Conservation (phyloP, 2,329 filamentous ascomycete species). For the Exophiala viscosa region DNA sequence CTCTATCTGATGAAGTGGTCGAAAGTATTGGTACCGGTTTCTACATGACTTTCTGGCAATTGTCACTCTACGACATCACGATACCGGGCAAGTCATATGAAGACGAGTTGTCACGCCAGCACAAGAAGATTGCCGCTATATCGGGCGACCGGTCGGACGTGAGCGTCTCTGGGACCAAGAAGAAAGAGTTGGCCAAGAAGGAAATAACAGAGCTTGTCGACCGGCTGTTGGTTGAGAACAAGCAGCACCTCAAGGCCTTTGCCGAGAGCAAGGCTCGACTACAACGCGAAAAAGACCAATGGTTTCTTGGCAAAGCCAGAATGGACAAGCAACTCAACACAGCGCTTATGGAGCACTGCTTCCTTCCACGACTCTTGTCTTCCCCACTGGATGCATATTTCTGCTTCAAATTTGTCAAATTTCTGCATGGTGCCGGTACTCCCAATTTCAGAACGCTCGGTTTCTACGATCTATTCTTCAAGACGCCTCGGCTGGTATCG, state of each 20-base stretch:
- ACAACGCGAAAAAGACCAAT: conserved; percentile 69
- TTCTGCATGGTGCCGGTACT: conserved; percentile 77
- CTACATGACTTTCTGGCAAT: conserved; percentile 87
- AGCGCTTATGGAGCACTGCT: conserved; percentile 79
- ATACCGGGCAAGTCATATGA: conserved; percentile 75
- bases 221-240: conserved; percentile 68
- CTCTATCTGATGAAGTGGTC: conserved; percentile 62
- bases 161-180: conserved; percentile 61
- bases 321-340: conserved; percentile 68
- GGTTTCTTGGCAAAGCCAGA: conserved; percentile 66
- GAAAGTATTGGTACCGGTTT: conserved; percentile 72
- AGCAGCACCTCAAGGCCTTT: conserved; percentile 64
- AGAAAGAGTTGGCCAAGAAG: conserved; percentile 68
- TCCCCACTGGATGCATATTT: conserved; percentile 87
- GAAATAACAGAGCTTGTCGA: conserved; percentile 65
- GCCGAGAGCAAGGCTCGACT: conserved; percentile 66
- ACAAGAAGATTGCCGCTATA: conserved; percentile 63
- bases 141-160: conserved; percentile 70
- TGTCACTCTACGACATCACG: conserved; percentile 76
- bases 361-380: conserved; percentile 80
- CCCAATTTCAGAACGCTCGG: conserved; percentile 83
- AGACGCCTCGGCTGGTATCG: conserved; percentile 71
- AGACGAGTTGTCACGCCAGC: conserved; percentile 66
- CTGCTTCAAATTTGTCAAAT: conserved; percentile 79
- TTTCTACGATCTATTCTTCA: conserved; percentile 79